Evolutionary conservation across 768 basidiomycete genomes (phyloP), one percentile per base, ranked within the genome.

Genomic region (Hericium alpestre): DNA sequence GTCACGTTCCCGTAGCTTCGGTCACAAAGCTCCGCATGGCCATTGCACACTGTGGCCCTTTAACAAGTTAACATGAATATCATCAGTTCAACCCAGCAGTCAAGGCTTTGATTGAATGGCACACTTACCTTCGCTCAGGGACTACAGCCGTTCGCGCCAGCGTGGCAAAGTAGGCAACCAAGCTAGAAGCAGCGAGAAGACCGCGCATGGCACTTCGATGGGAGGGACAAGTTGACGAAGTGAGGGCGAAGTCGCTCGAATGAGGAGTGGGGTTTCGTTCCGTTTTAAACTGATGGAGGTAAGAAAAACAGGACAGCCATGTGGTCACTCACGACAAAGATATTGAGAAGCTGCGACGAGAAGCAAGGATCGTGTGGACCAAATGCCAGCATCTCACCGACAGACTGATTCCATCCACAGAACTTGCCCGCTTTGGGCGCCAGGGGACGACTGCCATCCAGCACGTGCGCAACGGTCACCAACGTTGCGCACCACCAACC

Each of bases 11-110:
- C 78, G 64, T 86, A 88, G 37, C 69, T 68, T 27, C 80, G 72
- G 55, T 70, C 63, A 66, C 86, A 88, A 3, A 87, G 70, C 61
- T 84, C 82, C 0, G 82, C 72, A 50, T 77, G 78, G 0, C 85
- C 84, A 65, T 88, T 88, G 69, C 85, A 88, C 7, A 79, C 72
- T 12, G 62, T 56, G 2, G 65, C 64, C 40, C 65, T 65, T 18
- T 1, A 47, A 11, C n/a, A 46, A 18, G 11, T 18, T 3, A 20
- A 10, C 16, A 46, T 20, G 16, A 8, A n/a, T 15, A 46, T 46
- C 8, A 46, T 13, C 43, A 7, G 8, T 46, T 18, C 20, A n/a
- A n/a, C 6, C 43, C n/a, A 16, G 32, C 32, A 32, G 32, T 7
- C 32, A 32, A 32, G 1, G 32, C 32, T 13, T 9, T 46, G 20